phyloP scores from a whole-genome alignment of 1,139 yeast species.

The Yamadazyma trypodendri region DNA sequence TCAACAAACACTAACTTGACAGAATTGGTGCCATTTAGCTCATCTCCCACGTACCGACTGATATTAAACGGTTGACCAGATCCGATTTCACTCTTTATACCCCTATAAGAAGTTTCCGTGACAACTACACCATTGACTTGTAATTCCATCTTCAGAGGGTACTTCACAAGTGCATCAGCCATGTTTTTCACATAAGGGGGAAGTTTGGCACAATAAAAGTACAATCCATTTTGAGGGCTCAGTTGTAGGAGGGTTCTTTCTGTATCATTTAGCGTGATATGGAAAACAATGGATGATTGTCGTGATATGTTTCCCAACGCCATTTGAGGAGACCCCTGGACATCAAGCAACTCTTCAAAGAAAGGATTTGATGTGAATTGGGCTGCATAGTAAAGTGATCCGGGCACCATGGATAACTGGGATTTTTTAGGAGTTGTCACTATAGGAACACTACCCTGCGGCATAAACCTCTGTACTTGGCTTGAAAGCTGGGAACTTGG shows the following conservation, averaged over 20 bases:
- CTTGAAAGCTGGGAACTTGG: not conserved
- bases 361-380: conserved; percentile 49
- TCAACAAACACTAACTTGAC: conserved; percentile 55
- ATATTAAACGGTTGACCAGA: conserved; percentile 69
- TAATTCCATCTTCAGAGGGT: conserved; percentile 60
- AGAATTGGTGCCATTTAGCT: conserved; percentile 25
- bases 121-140: conserved; percentile 47
- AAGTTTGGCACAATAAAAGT: conserved; percentile 1
- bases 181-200: not conserved
- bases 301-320: not conserved
- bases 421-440: not conserved
- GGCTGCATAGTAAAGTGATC: too few species aligned
- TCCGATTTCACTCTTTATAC: conserved; percentile 60
- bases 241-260: not conserved
- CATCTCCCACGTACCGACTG: conserved; percentile 34
- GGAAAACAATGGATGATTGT: not conserved
- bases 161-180: conserved; percentile 40
- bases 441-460: not conserved
- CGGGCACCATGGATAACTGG: not conserved
- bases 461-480: not conserved
- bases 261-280: not conserved
- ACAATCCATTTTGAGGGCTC: conserved; percentile 19
- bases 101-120: conserved; percentile 45
- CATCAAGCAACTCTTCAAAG: conserved; percentile 41
- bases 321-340: conserved; percentile 44